These are phyloP conservation scores for Rhizophlyctis rosea DNA, from an alignment of 192 early-diverging fungal species.

Conservation along the genomic window DNA sequence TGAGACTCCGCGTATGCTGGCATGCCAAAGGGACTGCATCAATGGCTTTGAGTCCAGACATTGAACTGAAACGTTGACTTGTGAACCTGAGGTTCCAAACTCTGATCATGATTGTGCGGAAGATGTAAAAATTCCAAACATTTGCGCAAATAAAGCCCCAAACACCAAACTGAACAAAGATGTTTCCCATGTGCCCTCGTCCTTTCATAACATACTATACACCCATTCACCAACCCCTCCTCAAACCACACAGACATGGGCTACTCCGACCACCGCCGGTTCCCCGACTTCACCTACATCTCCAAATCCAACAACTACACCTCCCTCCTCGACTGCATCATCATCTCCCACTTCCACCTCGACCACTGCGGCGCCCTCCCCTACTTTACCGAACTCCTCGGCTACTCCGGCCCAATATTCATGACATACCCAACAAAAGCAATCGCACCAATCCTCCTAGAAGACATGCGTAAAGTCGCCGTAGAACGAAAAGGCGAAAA, in stretches of 20 bases:
- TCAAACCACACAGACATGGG: slow-evolving; percentile 60
- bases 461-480: slow-evolving; percentile 92
- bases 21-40: slow-evolving; percentile 4
- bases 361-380: slow-evolving; percentile 98
- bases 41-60: not conserved
- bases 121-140: too few relatives aligned
- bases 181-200: too few relatives aligned
- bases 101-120: too few relatives aligned
- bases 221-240: not conserved
- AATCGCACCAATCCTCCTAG: slow-evolving; percentile 89
- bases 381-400: slow-evolving; percentile 91
- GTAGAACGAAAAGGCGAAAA: slow-evolving; percentile 86
- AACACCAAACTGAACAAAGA: too few relatives aligned
- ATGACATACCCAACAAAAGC: slow-evolving; percentile 97
- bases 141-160: too few relatives aligned
- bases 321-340: slow-evolving; percentile 81
- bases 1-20: slow-evolving; percentile 1
- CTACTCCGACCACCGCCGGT: slow-evolving; percentile 86
- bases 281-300: slow-evolving; percentile 94
- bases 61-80: too few relatives aligned
- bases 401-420: slow-evolving; percentile 94
- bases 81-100: too few relatives aligned
- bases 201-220: too few relatives aligned
- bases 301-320: slow-evolving; percentile 76
- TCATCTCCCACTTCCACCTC: slow-evolving; percentile 96